Conservation (phyloP, 805 yeast species). For the Grigorovia jiainica region DNA sequence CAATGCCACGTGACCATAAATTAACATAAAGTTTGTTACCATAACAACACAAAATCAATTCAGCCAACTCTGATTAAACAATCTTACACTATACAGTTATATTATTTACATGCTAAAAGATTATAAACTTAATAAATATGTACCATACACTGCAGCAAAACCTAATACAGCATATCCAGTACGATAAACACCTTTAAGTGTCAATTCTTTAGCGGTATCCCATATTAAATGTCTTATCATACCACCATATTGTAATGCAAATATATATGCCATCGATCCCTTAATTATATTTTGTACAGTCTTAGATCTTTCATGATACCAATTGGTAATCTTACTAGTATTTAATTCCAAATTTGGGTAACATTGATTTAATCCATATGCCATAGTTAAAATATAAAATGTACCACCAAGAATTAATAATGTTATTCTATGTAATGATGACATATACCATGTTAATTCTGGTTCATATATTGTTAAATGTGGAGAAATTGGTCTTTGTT, state of each 20-base stretch:
- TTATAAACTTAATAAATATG: constrained; percentile 37
- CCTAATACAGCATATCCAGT: constrained; percentile 84
- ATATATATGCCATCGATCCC: constrained; percentile 67
- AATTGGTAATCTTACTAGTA: constrained; percentile 28
- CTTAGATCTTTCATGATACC: constrained; percentile 35
- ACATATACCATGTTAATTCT: constrained; percentile 76
- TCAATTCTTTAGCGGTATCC: constrained; percentile 79
- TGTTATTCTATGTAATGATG: constrained; percentile 76
- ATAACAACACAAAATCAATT: too few species aligned
- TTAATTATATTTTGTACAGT: constrained; percentile 38
- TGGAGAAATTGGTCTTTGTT: constrained; percentile 79
- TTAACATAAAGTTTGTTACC: too few species aligned
- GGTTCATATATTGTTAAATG: constrained; percentile 85
- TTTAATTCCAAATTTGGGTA: constrained; percentile 39
- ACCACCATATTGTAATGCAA: constrained; percentile 76
- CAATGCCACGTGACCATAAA: too few species aligned
- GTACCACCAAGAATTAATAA: constrained; percentile 76
- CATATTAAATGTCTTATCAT: constrained; percentile 91
- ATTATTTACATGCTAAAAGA: too few species aligned
- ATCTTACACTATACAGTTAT: too few species aligned
- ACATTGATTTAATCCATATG: constrained; percentile 62
- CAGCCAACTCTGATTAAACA: too few species aligned
- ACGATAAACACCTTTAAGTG: constrained; percentile 80
- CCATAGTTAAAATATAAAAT: constrained; percentile 66
- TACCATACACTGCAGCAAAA: constrained; percentile 44